phyloP scores from a whole-genome alignment of 805 yeast genomes.

The Trichomonascus vanleenenianus region DNA sequence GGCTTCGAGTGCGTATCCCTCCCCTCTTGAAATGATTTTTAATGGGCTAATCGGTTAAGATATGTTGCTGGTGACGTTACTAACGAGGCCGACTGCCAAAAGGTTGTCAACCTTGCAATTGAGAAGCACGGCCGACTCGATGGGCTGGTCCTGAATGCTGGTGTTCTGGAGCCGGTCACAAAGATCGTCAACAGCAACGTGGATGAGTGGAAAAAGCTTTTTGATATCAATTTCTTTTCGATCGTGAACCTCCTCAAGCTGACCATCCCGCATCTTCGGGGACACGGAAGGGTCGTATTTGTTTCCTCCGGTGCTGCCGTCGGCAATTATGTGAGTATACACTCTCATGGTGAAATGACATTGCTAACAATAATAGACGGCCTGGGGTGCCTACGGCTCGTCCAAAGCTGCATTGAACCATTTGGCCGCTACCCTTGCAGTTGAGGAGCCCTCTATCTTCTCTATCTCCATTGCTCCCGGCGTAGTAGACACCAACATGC shows the following conservation, averaged over 20 bases:
- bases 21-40: too few relatives aligned
- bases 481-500: conserved; percentile 90
- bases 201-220: conserved; percentile 52
- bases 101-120: conserved; percentile 38
- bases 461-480: conserved; percentile 86
- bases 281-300: conserved; percentile 58
- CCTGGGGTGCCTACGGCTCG: conserved; percentile 90
- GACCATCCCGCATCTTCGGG: conserved; percentile 51
- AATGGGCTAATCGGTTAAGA: conserved; percentile 15
- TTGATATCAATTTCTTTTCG: conserved; percentile 73
- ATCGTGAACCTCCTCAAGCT: conserved; percentile 45
- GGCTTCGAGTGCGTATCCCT: conserved; percentile 17
- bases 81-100: conserved; percentile 27
- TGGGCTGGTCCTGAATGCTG: conserved; percentile 61
- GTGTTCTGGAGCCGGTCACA: conserved; percentile 70
- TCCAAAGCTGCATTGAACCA: conserved; percentile 90
- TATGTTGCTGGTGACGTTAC: conserved; percentile 49
- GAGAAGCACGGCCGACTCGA: conserved; percentile 42
- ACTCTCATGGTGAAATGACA: background rate
- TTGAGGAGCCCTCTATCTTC: conserved; percentile 55
- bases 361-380: conserved; percentile 30
- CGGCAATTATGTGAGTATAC: conserved; percentile 35
- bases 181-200: conserved; percentile 44
- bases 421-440: conserved; percentile 55
- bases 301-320: conserved; percentile 83